These are phyloP conservation scores for Pyrenophora teres DNA, from an alignment of 2,329 filamentous ascomycete genomes.

Conservation along the genomic window DNA sequence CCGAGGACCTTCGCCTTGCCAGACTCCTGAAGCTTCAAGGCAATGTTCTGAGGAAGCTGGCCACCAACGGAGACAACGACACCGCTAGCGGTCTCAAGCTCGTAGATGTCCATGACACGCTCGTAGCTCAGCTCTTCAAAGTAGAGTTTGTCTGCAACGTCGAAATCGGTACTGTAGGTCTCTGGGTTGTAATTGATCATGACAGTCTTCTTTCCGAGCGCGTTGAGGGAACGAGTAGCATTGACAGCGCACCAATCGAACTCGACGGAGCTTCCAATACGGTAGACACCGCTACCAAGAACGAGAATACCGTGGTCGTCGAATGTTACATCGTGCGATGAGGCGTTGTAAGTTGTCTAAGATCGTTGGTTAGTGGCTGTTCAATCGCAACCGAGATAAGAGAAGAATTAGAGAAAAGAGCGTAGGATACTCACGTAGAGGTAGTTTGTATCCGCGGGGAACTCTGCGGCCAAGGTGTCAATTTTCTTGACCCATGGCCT, in stretches of 20 bases:
- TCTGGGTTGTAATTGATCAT: slow-evolving; percentile 74
- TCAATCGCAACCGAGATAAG: not conserved
- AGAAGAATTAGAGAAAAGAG: not conserved
- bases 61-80: slow-evolving; percentile 96
- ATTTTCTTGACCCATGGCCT: slow-evolving; percentile 98
- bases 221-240: slow-evolving; percentile 78
- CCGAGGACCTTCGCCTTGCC: slow-evolving; percentile 90
- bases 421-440: slow-evolving; percentile 3
- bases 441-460: slow-evolving; percentile 48
- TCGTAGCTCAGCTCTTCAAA: slow-evolving; percentile 98
- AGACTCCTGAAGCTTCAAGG: slow-evolving; percentile 86
- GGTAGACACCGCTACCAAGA: slow-evolving; percentile 92
- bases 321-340: slow-evolving; percentile 89
- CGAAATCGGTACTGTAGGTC: slow-evolving; percentile 71
- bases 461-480: slow-evolving; percentile 91
- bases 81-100: slow-evolving; percentile 81
- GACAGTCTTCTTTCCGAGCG: slow-evolving; percentile 93
- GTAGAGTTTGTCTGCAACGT: slow-evolving; percentile 88
- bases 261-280: slow-evolving; percentile 96
- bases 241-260: slow-evolving; percentile 99
- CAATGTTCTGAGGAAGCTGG: slow-evolving; percentile 96
- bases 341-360: slow-evolving; percentile 97
- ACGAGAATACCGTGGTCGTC: slow-evolving; percentile 90
- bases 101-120: slow-evolving; percentile 98
- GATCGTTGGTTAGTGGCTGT: slow-evolving; percentile 49